Evolutionary conservation across 1,139 yeast genomes (phyloP).

Genomic region (Candida glucosophila): DNA sequence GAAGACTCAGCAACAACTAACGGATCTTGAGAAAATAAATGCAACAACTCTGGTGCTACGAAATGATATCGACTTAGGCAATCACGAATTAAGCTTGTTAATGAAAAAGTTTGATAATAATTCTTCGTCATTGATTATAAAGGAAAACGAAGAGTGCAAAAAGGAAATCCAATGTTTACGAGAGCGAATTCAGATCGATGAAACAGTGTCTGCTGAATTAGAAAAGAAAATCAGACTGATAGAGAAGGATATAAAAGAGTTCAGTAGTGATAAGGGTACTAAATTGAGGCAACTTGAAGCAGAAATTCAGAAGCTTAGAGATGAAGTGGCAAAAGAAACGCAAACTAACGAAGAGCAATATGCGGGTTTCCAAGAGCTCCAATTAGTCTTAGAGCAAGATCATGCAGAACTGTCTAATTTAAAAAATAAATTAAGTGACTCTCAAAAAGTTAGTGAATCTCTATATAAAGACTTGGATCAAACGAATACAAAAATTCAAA

Average conservation of each 20-base stretch:
- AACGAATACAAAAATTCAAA: constrained; percentile 16
- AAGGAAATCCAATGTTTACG: constrained; percentile 42
- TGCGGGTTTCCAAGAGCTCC: constrained; percentile 52
- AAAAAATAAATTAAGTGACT: too few relatives aligned
- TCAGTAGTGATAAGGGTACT: constrained; percentile 68
- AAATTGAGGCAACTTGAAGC: constrained; percentile 62
- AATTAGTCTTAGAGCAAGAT: constrained; percentile 66
- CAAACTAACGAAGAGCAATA: constrained; percentile 36
- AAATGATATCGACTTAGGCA: constrained; percentile 55
- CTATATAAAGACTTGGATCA: constrained; percentile 8
- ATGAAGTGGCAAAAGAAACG: constrained; percentile 31
- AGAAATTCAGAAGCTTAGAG: constrained; percentile 39
- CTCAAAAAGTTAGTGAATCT: constrained; percentile 30
- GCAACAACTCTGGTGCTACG: constrained; percentile 50
- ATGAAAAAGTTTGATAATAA: constrained; percentile 54
- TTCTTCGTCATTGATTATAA: constrained; percentile 48
- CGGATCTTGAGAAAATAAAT: constrained; percentile 26
- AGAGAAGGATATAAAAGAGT: constrained; percentile 77
- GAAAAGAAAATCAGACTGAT: constrained; percentile 43
- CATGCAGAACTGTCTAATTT: constrained; percentile 52
- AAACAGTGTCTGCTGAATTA: constrained; percentile 15
- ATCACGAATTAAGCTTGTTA: constrained; percentile 60
- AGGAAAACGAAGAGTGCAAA: constrained; percentile 40
- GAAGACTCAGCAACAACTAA: constrained; percentile 31
- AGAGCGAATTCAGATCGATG: constrained; percentile 26